A percentile compares a stretch with the other conserved stretches of the same genome.
Evolutionary conservation across 176 grass and related monocot species (phyloP).

Genomic region (Cenchrus fungigraminus): DNA sequence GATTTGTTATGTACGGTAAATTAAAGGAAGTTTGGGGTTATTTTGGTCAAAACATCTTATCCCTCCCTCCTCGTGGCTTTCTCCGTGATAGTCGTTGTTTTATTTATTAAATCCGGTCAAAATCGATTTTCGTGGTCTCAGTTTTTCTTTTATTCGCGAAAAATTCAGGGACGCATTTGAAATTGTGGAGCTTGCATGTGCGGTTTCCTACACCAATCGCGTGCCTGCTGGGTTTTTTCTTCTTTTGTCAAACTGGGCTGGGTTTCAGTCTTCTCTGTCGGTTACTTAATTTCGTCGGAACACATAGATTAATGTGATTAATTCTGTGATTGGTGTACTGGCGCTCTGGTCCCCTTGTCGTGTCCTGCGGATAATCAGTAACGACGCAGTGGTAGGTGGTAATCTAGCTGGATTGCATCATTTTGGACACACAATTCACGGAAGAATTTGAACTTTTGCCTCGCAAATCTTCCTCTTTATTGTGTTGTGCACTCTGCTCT

Average conservation of each 20-base stretch:
- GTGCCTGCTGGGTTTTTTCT: not conserved
- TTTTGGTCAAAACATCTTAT: constrained; percentile 32
- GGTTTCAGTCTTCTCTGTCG: not conserved
- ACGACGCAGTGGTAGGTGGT: not conserved
- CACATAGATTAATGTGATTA: constrained; percentile 26
- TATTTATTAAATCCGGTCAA: constrained; percentile 35
- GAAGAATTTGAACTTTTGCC: not conserved
- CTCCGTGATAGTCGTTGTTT: not conserved
- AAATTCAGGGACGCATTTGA: constrained; percentile 42
- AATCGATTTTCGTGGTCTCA: constrained; percentile 12
- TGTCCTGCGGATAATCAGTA: not conserved
- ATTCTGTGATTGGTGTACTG: not conserved
- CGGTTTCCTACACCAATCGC: constrained; percentile 4
- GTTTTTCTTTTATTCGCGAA: constrained; percentile 27
- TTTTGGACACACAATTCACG: not conserved
- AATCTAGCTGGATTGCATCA: constrained; percentile 15
- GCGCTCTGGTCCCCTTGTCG: not conserved
- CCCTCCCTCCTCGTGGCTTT: not conserved
- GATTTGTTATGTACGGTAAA: constrained; percentile 27
- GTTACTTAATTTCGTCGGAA: constrained; percentile 43
- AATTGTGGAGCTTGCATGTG: constrained; percentile 39
- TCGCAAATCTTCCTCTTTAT: too few relatives aligned
- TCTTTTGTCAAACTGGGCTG: constrained; percentile 1
- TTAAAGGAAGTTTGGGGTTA: not conserved
- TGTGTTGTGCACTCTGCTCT: not conserved